phyloP scores from a whole-genome alignment of 768 basidiomycete genomes.

The Amanita thiersii region DNA sequence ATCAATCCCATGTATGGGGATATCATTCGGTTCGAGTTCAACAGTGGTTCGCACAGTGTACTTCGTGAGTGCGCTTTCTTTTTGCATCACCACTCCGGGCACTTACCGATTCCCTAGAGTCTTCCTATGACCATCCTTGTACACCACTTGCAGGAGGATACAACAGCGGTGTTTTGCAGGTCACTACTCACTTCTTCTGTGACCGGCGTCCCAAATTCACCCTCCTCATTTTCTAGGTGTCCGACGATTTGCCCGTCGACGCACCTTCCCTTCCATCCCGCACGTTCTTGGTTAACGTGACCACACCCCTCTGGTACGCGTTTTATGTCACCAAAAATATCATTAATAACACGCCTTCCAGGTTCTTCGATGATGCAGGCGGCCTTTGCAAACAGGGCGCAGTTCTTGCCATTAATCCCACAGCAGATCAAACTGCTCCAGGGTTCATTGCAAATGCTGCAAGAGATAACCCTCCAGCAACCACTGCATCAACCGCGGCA shows the following conservation, averaged over 20 bases:
- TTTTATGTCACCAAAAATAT: neutral
- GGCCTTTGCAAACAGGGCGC: conserved; percentile 29
- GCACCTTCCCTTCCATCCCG: conserved; percentile 24
- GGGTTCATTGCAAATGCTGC: conserved; percentile 29
- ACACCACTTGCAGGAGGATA: conserved; percentile 24
- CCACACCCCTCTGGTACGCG: conserved; percentile 26
- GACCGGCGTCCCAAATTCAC: too few species aligned
- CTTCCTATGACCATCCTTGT: conserved; percentile 29
- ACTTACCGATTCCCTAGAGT: conserved; percentile 18
- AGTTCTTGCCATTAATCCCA: conserved; percentile 30
- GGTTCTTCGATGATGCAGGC: conserved; percentile 33
- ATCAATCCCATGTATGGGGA: conserved; percentile 27
- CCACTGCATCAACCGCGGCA: conserved; percentile 12
- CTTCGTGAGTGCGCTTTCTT: conserved; percentile 23
- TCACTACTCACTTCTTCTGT: too few species aligned
- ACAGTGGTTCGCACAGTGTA: conserved; percentile 29
- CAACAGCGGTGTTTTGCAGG: conserved; percentile 26
- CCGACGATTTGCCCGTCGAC: conserved; percentile 23
- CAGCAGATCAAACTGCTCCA: conserved; percentile 22
- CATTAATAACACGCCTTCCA: conserved; percentile 8
- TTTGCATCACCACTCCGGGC: neutral
- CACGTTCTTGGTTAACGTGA: conserved; percentile 24
- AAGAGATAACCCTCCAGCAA: conserved; percentile 14
- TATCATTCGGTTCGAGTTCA: conserved; percentile 27
- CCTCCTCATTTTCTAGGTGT: too few species aligned